Evolutionary conservation across 2,329 filamentous ascomycete species (phyloP).

Genomic region (Colletotrichum sp.): DNA sequence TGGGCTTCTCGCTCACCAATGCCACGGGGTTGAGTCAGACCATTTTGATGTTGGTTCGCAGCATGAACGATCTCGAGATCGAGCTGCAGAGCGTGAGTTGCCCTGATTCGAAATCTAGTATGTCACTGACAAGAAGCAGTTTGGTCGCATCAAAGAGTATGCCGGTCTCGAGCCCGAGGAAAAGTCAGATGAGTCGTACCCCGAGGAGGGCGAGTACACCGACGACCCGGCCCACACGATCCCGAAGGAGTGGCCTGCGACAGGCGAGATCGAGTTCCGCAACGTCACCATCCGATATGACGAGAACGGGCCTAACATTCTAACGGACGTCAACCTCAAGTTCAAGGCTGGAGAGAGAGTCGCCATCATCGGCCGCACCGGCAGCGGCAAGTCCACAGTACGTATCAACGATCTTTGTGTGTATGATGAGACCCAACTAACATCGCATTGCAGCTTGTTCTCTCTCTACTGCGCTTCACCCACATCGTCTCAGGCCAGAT

Average conservation of each 20-base stretch:
- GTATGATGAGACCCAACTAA: neutral
- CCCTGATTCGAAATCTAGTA: too few relatives aligned
- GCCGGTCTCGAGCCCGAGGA: slow-evolving; percentile 51
- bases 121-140: slow-evolving; percentile 32
- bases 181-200: slow-evolving; percentile 43
- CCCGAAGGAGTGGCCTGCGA: slow-evolving; percentile 49
- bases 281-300: slow-evolving; percentile 56
- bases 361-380: slow-evolving; percentile 81
- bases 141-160: slow-evolving; percentile 55
- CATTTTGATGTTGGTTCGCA: slow-evolving; percentile 56
- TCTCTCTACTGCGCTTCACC: slow-evolving; percentile 61
- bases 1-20: slow-evolving; percentile 62
- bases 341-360: slow-evolving; percentile 74
- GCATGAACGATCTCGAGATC: slow-evolving; percentile 62
- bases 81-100: slow-evolving; percentile 59
- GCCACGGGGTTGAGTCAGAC: slow-evolving; percentile 59
- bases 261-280: slow-evolving; percentile 56
- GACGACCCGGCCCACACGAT: slow-evolving; percentile 42
- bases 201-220: slow-evolving; percentile 43
- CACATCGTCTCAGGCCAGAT: slow-evolving; percentile 57
- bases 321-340: slow-evolving; percentile 55
- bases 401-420: slow-evolving; percentile 24
- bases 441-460: slow-evolving; percentile 36
- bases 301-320: slow-evolving; percentile 49
- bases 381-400: slow-evolving; percentile 84